Percentiles rank a stretch among this genome's conserved stretches.
Evolutionary conservation across 441 rosid genomes (phyloP).

Genomic region (Pelargonium myrrhifolium): DNA sequence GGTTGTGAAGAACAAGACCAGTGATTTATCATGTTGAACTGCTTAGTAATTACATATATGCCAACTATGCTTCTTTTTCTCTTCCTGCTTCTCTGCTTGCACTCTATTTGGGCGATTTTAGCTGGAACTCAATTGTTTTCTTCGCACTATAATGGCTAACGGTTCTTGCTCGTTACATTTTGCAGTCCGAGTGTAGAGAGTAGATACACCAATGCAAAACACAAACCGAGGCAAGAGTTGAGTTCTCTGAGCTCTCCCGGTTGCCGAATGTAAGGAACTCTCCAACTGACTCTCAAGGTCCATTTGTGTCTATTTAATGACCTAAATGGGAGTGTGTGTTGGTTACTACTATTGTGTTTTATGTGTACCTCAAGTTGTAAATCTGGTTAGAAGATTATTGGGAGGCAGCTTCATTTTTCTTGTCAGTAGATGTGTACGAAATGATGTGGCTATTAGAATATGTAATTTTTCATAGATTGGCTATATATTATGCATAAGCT

Average conservation of each 20-base stretch:
- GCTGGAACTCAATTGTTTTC: background rate
- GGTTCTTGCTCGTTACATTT: background rate
- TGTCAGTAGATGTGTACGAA: background rate
- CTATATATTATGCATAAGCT: too few relatives aligned
- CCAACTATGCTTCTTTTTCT: background rate
- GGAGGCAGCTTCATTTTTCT: background rate
- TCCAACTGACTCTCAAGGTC: background rate
- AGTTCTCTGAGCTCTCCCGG: too few relatives aligned
- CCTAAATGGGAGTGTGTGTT: background rate
- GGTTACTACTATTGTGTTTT: background rate
- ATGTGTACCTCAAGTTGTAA: background rate
- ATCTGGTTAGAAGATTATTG: background rate
- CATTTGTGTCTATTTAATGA: background rate
- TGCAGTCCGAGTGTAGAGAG: background rate
- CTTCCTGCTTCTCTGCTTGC: background rate
- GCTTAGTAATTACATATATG: constrained; percentile 18
- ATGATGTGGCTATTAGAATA: too few relatives aligned
- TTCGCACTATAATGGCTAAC: background rate
- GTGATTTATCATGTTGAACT: constrained; percentile 40
- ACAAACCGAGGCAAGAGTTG: background rate
- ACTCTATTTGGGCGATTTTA: background rate
- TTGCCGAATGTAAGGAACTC: background rate
- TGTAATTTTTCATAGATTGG: too few relatives aligned
- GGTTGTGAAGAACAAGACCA: constrained; percentile 31
- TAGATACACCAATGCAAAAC: background rate